Evolutionary conservation across 2,329 filamentous ascomycete species (phyloP).

Genomic region (Diaporthe caulivora): DNA sequence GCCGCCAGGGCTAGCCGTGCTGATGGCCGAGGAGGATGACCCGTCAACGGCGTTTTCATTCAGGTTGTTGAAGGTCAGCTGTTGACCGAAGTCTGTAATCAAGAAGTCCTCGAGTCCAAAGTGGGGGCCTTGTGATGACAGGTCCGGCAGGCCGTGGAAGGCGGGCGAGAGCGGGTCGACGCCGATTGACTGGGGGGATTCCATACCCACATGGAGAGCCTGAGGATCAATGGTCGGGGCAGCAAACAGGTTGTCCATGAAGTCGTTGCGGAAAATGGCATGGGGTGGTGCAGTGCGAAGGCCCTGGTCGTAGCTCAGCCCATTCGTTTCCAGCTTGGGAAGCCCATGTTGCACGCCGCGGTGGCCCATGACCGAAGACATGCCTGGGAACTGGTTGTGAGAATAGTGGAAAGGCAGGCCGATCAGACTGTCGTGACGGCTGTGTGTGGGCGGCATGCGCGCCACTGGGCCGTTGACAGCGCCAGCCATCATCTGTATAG

Average conservation of each 20-base stretch:
- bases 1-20: conserved; percentile 91
- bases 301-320: conserved; percentile 74
- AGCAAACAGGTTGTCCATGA: conserved; percentile 78
- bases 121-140: conserved; percentile 55
- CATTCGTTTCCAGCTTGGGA: conserved; percentile 85
- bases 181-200: conserved; percentile 76
- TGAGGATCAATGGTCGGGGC: conserved; percentile 77
- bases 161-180: conserved; percentile 74
- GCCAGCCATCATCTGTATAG: conserved; percentile 77
- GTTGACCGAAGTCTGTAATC: conserved; percentile 73
- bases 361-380: conserved; percentile 77
- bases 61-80: conserved; percentile 75
- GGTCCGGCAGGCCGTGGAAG: conserved; percentile 67
- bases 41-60: conserved; percentile 89
- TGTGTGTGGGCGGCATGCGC: conserved; percentile 67
- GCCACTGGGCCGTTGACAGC: conserved; percentile 67
- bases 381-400: conserved; percentile 72
- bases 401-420: conserved; percentile 70
- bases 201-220: conserved; percentile 81
- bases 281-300: conserved; percentile 82
- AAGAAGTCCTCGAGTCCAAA: conserved; percentile 36
- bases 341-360: conserved; percentile 77
- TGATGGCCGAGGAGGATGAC: conserved; percentile 95
- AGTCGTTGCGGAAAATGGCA: conserved; percentile 73
- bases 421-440: conserved; percentile 80